Evolutionary conservation across 164 flowering plant genomes (phyloP), one percentile per base, ranked within the genome.

Genomic region (Magnolia changhungtana): DNA sequence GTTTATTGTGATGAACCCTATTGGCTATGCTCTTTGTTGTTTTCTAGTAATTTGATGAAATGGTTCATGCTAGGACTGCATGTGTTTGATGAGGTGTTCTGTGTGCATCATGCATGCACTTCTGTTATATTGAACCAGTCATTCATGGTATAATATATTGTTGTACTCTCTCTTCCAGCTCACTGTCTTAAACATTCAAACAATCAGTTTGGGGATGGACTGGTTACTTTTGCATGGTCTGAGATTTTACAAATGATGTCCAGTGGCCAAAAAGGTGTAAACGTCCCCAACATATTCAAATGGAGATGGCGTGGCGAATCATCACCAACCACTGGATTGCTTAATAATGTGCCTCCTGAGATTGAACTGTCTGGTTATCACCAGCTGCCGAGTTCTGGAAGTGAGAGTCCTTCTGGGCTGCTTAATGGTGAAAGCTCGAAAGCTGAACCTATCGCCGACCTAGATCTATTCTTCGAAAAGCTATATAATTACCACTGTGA

Each of bases 361-460:
- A 88, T 96, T 77, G 98, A 96, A 81, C 84, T 96, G 78, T 94
- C 98, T 29, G 89, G 85, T 21, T 96, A 91, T 77, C 84, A 86
- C 76, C 83, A 88, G 78, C 79, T 86, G 27, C 92, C 93, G 29
- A 90, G 94, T 87, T 86, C 89, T 71, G 97, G 92, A 27, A 94
- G 98, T 83, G 98, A 96, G 79, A 96, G 99, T 81, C 99, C 99
- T 80, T 90, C 99, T 7, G 98, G 91, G 67, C 92, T 96, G 78
- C 92, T 96, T 61, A 88, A 91, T 85, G 98, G 96, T 9, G 98
- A 94, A 75, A 86, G 88, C 71, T 75, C 89, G 81, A 92, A 85
- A 78, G 87, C 79, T 45, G 92, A 94, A 78, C 93, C 90, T 64
- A 96, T 94, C 77, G 82, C 91, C 77, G 98, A 96, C 82, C 78